phyloP scores from a whole-genome alignment of 225 moss, liverwort and hornwort species.

The Climacium dendroides region DNA sequence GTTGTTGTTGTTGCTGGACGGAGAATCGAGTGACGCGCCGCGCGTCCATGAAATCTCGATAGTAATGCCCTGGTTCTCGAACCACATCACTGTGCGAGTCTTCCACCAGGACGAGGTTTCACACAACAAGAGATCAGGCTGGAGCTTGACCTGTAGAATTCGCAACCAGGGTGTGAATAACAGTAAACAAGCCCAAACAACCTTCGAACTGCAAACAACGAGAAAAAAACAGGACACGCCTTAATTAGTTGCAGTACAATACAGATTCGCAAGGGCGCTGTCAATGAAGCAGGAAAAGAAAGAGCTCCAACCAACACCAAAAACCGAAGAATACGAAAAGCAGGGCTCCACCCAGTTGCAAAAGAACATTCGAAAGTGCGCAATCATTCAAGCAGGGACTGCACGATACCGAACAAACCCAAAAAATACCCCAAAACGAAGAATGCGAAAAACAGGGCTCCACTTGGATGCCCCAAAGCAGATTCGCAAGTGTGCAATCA shows the following conservation, averaged over 20 bases:
- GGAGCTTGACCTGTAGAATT: background rate
- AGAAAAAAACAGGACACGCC: no score
- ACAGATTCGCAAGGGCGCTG: background rate
- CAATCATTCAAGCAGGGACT: background rate
- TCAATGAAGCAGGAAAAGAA: background rate
- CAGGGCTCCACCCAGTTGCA: background rate
- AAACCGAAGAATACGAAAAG: background rate
- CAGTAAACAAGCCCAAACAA: background rate
- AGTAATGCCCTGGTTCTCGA: background rate
- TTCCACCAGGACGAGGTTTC: background rate
- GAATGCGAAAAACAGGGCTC: background rate
- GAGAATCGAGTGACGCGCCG: slow-evolving; percentile 43
- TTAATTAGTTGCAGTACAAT: background rate
- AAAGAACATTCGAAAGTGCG: background rate
- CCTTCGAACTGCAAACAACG: background rate
- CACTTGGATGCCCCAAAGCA: background rate
- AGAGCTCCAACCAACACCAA: background rate
- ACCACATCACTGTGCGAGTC: slow-evolving; percentile 14
- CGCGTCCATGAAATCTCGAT: slow-evolving; percentile 29
- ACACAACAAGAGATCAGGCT: background rate
- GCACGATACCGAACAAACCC: background rate
- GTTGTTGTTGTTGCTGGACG: background rate
- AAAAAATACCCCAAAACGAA: background rate
- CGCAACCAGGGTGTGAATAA: background rate
- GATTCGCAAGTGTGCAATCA: background rate